These are phyloP conservation scores for Colletotrichum orbiculare DNA, from an alignment of 2,329 filamentous ascomycete genomes.

Conservation along the genomic window DNA sequence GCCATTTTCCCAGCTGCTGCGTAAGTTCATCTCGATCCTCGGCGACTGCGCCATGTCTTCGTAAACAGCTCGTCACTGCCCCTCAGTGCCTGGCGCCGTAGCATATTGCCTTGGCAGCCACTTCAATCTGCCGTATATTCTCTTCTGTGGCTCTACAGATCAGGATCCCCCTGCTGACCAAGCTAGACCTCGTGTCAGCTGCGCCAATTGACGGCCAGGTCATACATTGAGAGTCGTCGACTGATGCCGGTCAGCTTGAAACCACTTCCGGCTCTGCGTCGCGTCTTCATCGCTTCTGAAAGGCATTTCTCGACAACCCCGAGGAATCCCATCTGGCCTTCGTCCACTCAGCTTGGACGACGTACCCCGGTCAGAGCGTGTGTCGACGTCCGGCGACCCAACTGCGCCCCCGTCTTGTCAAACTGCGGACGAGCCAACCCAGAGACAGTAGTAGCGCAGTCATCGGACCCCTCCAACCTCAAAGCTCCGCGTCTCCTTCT, in stretches of 20 bases:
- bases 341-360: conserved; percentile 3
- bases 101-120: conserved; percentile 1
- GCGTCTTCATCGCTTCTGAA: conserved; percentile 14
- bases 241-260: conserved; percentile 35
- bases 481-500: conserved; percentile 17
- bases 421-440: conserved; percentile 11
- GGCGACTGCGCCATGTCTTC: too few species aligned
- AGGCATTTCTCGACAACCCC: conserved; percentile 6
- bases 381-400: background rate
- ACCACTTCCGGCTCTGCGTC: conserved; percentile 31
- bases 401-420: conserved; percentile 5
- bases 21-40: too few species aligned
- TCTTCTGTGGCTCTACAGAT: conserved; percentile 4
- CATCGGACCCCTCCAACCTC: conserved; percentile 6
- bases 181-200: conserved; percentile 12
- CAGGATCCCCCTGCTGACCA: conserved; percentile 35
- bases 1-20: too few species aligned
- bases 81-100: too few species aligned
- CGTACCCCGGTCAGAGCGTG: background rate
- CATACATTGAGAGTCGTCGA: conserved; percentile 26
- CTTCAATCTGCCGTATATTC: conserved; percentile 4
- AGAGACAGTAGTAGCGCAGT: background rate
- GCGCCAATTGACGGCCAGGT: conserved; percentile 3
- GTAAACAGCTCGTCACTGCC: too few species aligned
- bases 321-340: conserved; percentile 8